Evolutionary conservation across 208 protist genomes (phyloP), one percentile per base, ranked within the genome.

Genomic region (Wallacemonas sp.): DNA sequence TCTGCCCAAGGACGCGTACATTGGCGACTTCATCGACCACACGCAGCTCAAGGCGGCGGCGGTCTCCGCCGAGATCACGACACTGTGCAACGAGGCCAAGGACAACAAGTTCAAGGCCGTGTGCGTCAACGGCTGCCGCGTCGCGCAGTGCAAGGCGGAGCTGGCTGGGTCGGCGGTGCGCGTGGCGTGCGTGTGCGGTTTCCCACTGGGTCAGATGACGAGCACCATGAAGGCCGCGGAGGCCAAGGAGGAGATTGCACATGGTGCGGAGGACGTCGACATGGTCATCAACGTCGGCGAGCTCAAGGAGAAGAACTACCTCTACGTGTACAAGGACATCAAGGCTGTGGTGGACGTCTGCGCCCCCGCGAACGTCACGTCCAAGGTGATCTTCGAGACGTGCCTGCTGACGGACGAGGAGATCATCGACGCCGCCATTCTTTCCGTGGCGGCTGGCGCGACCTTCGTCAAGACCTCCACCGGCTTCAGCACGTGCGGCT

Each of bases 401-500:
- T 97, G 94, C 66, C 83, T 96, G 11, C 70, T 98, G 16, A 82
- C 76, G 1, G 68, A 85, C 21, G 86, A 97, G 38, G 77, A 97
- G 63, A 97, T 98, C 65, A 90, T 98, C 47, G 97, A 98, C 67
- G 78, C 68, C 17, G 92, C 66, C 44, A 87, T 98, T 23, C 60
- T 98, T 16, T 83, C 71, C 24, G 84, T 90, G 6, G 76, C 93
- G 2, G 94, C 92, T 8, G 89, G 86, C 12, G 96, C 93, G 2
- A 63, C 68, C n/a, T 99, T 89, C 61, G 95, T 99, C 52, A 99
- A 99, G 80, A 99, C 97, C 0, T 97, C 92, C 4, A 99, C 96
- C 17, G 97, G 97, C 12, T 98, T 98, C 72, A 87, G 82, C 69
- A 92, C 78, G 8, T 83, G 74, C 47, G 96, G 95, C 14, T 90